Evolutionary conservation across 768 basidiomycete genomes (phyloP), one percentile per base, ranked within the genome.

Genomic region (Mrakia gelida): DNA sequence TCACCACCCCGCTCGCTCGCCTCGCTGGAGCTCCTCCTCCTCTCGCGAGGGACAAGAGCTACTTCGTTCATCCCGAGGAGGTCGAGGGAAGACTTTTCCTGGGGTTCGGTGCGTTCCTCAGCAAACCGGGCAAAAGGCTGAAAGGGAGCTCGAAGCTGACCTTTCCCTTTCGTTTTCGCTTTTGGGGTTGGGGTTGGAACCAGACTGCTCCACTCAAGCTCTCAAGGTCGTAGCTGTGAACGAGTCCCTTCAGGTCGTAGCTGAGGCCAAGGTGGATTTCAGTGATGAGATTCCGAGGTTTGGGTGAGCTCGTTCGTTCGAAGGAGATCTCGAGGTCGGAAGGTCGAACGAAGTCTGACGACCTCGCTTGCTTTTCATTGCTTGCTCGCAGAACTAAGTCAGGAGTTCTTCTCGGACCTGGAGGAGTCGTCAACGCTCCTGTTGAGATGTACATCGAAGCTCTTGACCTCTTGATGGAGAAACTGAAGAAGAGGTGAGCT

Each of bases 371-470:
- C 68, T 23, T n/a, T n/a, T n/a, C n/a, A n/a, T n/a, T 18, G 26
- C 59, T 59, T 3, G 7, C 23, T 28, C 28, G 26, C 26, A 77
- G 81, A 1, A 85, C 85, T 10, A 81, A 80, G 34, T 81, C 81
- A 21, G 85, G 85, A 13, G 84, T 84, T 8, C 80, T 82, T 32
- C 78, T 81, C 54, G 81, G 81, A 6, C 78, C 75, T 45, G 86
- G 87, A 75, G 92, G 92, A 62, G 90, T 92, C 82, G 92, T 93
- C 62, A 90, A 90, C 15, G 91, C 90, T 3, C 93, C 93, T 4
- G 91, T 94, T 32, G 86, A 86, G 76, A 91, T 94, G 90, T 92
- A 92, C 89, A 85, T 94, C n/a, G 90, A 92, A 80, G 92, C 92
- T 21, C 86, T 94, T 80, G 94, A 96, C 84, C 84, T 93, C 67